Evolutionary conservation across 2,329 filamentous ascomycete genomes (phyloP).

Genomic region (Colletotrichum viniferum): DNA sequence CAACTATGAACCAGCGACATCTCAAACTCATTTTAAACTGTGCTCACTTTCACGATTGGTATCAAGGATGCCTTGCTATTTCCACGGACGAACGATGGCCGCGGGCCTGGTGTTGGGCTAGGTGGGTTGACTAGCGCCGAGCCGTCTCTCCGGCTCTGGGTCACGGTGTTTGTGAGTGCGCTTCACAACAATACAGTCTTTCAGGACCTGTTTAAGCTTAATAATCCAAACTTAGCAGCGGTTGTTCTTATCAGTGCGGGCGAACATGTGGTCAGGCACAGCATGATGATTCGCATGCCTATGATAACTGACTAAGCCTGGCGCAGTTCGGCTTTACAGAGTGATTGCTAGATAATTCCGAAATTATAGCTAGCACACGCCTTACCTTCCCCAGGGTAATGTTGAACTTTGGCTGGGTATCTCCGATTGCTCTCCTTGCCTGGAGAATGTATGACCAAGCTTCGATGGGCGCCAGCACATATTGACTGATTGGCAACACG

Average conservation of each 20-base stretch:
- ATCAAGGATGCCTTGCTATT: neutral
- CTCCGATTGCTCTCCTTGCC: neutral
- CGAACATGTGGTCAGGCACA: neutral
- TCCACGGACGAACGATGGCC: neutral
- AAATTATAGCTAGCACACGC: neutral
- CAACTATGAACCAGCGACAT: neutral
- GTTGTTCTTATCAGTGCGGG: neutral
- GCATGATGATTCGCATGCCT: neutral
- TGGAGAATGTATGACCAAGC: neutral
- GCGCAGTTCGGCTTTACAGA: neutral
- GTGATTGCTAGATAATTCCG: neutral
- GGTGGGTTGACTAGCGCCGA: neutral
- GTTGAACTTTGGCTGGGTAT: neutral
- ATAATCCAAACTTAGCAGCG: neutral
- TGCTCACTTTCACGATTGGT: accelerated
- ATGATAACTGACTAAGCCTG: neutral
- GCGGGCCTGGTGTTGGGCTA: neutral
- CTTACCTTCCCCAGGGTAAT: neutral
- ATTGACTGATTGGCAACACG: neutral
- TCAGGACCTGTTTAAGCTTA: neutral
- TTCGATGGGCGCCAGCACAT: neutral
- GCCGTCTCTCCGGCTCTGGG: neutral
- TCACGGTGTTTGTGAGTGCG: neutral
- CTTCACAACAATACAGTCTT: neutral
- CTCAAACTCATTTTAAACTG: accelerated